Percentiles rank a stretch among this genome's conserved stretches.
phyloP scores from a whole-genome alignment of 1,139 yeast genomes.

The Meyerozyma guilliermondii region DNA sequence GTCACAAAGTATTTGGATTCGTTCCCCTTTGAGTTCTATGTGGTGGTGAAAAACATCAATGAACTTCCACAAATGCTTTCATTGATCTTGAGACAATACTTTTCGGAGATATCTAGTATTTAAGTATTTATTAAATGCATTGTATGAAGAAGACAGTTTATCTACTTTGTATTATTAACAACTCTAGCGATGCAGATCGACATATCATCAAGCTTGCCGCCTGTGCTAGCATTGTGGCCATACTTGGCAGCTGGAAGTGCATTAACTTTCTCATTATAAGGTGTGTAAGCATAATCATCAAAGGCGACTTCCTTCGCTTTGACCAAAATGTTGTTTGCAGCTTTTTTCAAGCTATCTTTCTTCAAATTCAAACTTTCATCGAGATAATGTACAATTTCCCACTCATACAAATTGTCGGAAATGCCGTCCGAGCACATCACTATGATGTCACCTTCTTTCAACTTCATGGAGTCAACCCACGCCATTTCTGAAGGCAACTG shows the following conservation, averaged over 20 bases:
- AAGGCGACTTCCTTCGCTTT: constrained; percentile 49
- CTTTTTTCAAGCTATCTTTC: constrained; percentile 28
- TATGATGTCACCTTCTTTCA: constrained; percentile 39
- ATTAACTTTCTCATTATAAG: constrained; percentile 50
- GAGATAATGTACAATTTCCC: constrained; percentile 39
- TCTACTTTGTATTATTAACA: constrained; percentile 6
- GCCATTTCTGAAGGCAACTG: constrained; percentile 47
- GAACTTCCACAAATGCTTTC: constrained; percentile 93
- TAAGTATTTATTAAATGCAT: constrained; percentile 6
- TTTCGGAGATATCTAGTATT: constrained; percentile 52
- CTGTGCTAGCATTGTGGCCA: constrained; percentile 35
- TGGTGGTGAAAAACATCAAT: constrained; percentile 81
- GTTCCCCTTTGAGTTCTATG: constrained; percentile 96
- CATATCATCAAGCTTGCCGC: constrained; percentile 56
- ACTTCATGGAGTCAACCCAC: constrained; percentile 38
- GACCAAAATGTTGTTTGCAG: constrained; percentile 35
- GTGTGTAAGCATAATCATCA: constrained; percentile 51
- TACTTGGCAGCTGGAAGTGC: constrained; percentile 30
- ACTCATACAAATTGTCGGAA: constrained; percentile 47
- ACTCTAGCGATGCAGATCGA: constrained; percentile 48
- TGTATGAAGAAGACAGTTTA: background rate
- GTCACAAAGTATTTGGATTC: constrained; percentile 85
- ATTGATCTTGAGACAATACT: constrained; percentile 85
- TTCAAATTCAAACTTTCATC: constrained; percentile 25
- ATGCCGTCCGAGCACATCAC: constrained; percentile 52